phyloP scores from a whole-genome alignment of 2,329 filamentous ascomycete species.

The Chalaropsis thielavioides region DNA sequence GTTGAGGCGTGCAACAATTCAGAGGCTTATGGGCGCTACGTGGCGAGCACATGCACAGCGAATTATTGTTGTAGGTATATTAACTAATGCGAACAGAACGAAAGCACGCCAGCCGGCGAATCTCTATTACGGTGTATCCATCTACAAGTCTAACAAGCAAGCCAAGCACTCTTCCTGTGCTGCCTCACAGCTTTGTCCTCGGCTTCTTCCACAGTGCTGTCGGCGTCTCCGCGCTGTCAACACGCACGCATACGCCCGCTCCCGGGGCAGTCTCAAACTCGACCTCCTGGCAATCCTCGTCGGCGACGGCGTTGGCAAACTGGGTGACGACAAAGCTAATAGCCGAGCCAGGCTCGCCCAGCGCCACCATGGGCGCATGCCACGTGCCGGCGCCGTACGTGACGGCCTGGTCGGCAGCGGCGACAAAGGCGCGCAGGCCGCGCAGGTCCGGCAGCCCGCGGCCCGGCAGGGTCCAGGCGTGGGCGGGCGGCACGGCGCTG shows the following conservation, averaged over 20 bases:
- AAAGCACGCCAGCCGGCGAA: background rate
- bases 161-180: background rate
- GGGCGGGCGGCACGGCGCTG: slow-evolving; percentile 20
- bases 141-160: background rate
- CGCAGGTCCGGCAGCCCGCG: slow-evolving; percentile 57
- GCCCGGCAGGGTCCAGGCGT: slow-evolving; percentile 35
- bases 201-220: background rate
- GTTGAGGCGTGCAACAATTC: too few relatives aligned
- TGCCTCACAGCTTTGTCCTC: background rate
- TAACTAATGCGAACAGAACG: background rate
- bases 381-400: slow-evolving; percentile 87
- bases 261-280: background rate
- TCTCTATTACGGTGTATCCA: background rate
- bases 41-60: too few relatives aligned
- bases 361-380: slow-evolving; percentile 89
- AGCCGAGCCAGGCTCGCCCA: slow-evolving; percentile 44
- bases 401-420: slow-evolving; percentile 63
- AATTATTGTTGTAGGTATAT: background rate
- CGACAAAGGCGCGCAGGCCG: slow-evolving; percentile 62
- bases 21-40: too few relatives aligned
- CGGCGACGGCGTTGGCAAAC: slow-evolving; percentile 65
- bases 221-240: background rate
- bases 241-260: background rate
- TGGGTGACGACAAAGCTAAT: slow-evolving; percentile 85
- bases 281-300: slow-evolving; percentile 83